A percentile compares a stretch with the other conserved stretches of the same genome.
Evolutionary conservation across 176 grass and related monocot genomes (phyloP).

Genomic region (Musa acuminata): DNA sequence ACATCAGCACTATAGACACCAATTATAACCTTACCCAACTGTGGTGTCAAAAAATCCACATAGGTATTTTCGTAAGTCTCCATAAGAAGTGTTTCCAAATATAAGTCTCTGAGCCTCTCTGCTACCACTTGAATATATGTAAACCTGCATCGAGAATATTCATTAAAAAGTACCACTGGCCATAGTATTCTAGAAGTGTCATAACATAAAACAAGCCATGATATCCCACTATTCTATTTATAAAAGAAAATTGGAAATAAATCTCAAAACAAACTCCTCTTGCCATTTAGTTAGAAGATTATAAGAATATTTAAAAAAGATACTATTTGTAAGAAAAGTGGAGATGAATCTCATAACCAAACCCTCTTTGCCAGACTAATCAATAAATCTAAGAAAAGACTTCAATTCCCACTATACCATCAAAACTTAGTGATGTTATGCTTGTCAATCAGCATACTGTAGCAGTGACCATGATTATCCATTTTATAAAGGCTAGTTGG

Average conservation of each 20-base stretch:
- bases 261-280: neutral
- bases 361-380: neutral
- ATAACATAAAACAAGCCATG: neutral
- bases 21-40: conserved; percentile 52
- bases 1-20: neutral
- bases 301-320: no score
- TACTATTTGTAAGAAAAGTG: neutral
- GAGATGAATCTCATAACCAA: neutral
- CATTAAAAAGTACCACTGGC: neutral
- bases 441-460: no score
- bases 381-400: no score
- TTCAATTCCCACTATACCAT: neutral
- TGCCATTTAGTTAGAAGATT: no score
- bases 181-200: neutral
- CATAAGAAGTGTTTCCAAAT: conserved; percentile 71
- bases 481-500: neutral
- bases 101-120: conserved; percentile 91
- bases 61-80: conserved; percentile 64
- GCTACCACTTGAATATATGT: conserved; percentile 98
- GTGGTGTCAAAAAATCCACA: conserved; percentile 93
- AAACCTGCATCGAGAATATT: conserved; percentile 44
- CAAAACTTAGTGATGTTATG: no score
- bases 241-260: neutral
- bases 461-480: no score
- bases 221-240: neutral